phyloP scores from a whole-genome alignment of 2,329 filamentous ascomycete genomes.

The Macrophomina tecta region DNA sequence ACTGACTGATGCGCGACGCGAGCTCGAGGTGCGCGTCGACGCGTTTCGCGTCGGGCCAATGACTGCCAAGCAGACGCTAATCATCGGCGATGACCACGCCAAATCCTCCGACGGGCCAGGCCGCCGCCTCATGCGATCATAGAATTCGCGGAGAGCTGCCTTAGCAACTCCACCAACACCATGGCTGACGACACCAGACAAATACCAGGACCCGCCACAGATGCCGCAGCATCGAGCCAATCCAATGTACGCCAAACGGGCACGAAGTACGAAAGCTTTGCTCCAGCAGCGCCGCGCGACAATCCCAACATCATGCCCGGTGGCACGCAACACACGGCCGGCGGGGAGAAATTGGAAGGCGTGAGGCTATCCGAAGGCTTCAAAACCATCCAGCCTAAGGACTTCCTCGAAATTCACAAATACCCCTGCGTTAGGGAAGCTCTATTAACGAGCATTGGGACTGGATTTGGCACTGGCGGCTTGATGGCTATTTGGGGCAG shows the following conservation, averaged over 20 bases:
- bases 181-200: slow-evolving; percentile 57
- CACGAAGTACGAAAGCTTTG: slow-evolving; percentile 18
- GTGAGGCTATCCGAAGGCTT: slow-evolving; percentile 65
- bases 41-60: slow-evolving; percentile 26
- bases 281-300: slow-evolving; percentile 39
- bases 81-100: slow-evolving; percentile 10
- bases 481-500: slow-evolving; percentile 77
- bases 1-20: slow-evolving; percentile 20
- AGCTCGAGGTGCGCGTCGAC: slow-evolving; percentile 18
- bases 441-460: slow-evolving; percentile 80
- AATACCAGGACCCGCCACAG: slow-evolving; percentile 5
- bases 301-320: slow-evolving; percentile 62
- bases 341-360: slow-evolving; percentile 52
- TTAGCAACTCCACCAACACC: slow-evolving; percentile 30
- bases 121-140: slow-evolving; percentile 26
- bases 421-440: slow-evolving; percentile 85
- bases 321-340: slow-evolving; percentile 65
- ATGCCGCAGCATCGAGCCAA: background rate
- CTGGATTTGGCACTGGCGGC: slow-evolving; percentile 77
- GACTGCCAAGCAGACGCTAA: slow-evolving; percentile 23
- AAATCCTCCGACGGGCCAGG: background rate
- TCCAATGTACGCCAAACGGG: slow-evolving; percentile 9
- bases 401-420: slow-evolving; percentile 75
- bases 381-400: slow-evolving; percentile 69
- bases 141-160: slow-evolving; percentile 31